phyloP scores from a whole-genome alignment of 2,329 filamentous ascomycete genomes.

The Claviceps humidiphila region DNA sequence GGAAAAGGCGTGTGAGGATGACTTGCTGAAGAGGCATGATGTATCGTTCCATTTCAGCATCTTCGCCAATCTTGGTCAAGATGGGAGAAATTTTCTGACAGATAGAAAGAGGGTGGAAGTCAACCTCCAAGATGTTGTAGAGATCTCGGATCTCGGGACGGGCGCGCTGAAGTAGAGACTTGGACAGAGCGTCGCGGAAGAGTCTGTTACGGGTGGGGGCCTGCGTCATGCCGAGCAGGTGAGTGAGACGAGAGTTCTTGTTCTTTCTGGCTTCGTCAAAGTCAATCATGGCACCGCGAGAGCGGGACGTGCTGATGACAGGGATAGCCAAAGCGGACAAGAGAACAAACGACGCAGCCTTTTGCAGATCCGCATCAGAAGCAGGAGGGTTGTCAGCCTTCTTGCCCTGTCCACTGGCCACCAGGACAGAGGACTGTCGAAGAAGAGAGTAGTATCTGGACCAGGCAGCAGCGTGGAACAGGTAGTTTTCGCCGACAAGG shows the following conservation, averaged over 20 bases:
- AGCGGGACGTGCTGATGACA: constrained; percentile 96
- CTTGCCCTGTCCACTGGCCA: constrained; percentile 73
- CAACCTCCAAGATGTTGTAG: constrained; percentile 97
- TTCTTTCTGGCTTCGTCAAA: constrained; percentile 96
- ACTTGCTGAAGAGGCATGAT: constrained; percentile 93
- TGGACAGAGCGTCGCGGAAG: constrained; percentile 92
- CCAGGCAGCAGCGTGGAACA: constrained; percentile 97
- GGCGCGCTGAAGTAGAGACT: constrained; percentile 84
- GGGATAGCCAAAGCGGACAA: constrained; percentile 94
- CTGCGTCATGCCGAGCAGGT: constrained; percentile 84
- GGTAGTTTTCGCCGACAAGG: constrained; percentile 96
- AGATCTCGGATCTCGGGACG: constrained; percentile 91
- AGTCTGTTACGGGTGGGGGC: constrained; percentile 79
- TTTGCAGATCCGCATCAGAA: constrained; percentile 80
- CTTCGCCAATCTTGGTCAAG: constrained; percentile 79
- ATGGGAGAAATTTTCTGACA: constrained; percentile 99
- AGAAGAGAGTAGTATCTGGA: constrained; percentile 95
- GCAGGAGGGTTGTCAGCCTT: constrained; percentile 92
- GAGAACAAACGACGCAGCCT: constrained; percentile 89
- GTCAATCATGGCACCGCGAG: constrained; percentile 88
- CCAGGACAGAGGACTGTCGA: constrained; percentile 72
- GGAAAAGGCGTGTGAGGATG: constrained; percentile 94
- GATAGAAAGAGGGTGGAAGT: constrained; percentile 97
- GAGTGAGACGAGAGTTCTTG: constrained; percentile 95
- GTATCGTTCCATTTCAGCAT: constrained; percentile 95